phyloP scores from a whole-genome alignment of 1,284 basidiomycete species.

The Lentinus polychrous region DNA sequence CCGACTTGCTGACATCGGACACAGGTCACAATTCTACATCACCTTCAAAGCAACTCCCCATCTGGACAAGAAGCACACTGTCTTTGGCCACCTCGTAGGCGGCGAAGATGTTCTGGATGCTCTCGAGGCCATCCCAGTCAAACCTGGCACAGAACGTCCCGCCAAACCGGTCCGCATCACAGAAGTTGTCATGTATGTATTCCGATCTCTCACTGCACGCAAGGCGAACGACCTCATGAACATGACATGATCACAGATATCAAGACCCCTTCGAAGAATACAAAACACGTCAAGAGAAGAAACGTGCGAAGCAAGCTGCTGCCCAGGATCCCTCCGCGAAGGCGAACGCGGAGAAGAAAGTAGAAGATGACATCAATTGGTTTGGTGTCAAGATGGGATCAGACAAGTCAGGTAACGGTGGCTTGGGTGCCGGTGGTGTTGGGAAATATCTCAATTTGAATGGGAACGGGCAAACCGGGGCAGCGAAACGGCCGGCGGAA shows the following conservation, averaged over 20 bases:
- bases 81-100: slow-evolving; percentile 94
- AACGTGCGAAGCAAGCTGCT: slow-evolving; percentile 62
- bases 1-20: slow-evolving; percentile 7
- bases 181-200: slow-evolving; percentile 68
- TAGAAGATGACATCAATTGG: slow-evolving; percentile 70
- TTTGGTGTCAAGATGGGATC: slow-evolving; percentile 73
- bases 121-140: slow-evolving; percentile 76
- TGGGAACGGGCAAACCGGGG: slow-evolving; percentile 9
- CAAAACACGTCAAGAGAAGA: slow-evolving; percentile 68
- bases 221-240: background rate
- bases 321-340: slow-evolving; percentile 31
- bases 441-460: slow-evolving; percentile 57
- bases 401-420: slow-evolving; percentile 23
- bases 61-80: slow-evolving; percentile 85
- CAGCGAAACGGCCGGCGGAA: slow-evolving; percentile 39
- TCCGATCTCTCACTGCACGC: background rate
- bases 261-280: slow-evolving; percentile 86
- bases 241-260: slow-evolving; percentile 36
- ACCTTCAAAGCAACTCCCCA: slow-evolving; percentile 80
- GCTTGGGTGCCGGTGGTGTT: slow-evolving; percentile 31
- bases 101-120: slow-evolving; percentile 86
- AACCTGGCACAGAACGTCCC: slow-evolving; percentile 83
- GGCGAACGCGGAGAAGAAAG: slow-evolving; percentile 33
- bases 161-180: slow-evolving; percentile 76
- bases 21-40: slow-evolving; percentile 84